Evolutionary conservation across 176 grass and related monocot species (phyloP).

Genomic region (Raddia guianensis): DNA sequence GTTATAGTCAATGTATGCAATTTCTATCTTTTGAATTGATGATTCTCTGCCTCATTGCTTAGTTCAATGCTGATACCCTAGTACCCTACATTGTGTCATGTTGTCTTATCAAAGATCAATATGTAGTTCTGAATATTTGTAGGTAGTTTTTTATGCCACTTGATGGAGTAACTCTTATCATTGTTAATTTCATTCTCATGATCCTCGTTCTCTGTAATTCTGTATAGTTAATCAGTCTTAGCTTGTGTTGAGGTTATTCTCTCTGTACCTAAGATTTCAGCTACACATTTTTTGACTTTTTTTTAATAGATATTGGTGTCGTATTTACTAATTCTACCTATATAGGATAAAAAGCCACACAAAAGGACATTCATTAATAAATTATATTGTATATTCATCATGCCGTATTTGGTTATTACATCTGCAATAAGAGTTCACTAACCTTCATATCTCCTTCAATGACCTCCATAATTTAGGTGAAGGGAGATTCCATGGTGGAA

Average conservation of each 20-base stretch:
- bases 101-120: slow-evolving; percentile 7
- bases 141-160: neutral
- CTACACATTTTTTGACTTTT: neutral
- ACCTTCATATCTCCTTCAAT: slow-evolving; percentile 4
- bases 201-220: neutral
- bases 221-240: neutral
- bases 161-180: neutral
- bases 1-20: slow-evolving; percentile 60
- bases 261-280: neutral
- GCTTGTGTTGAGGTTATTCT: neutral
- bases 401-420: neutral
- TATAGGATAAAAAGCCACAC: neutral
- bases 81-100: slow-evolving; percentile 12
- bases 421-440: neutral
- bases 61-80: neutral
- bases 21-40: slow-evolving; percentile 14
- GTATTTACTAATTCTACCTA: neutral
- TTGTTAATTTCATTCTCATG: slow-evolving; percentile 22
- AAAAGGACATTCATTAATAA: neutral
- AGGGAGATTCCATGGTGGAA: slow-evolving; percentile 57
- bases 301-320: neutral
- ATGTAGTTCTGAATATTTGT: neutral
- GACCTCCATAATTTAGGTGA: slow-evolving; percentile 46
- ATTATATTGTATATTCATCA: neutral
- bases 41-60: neutral